Percentiles rank a stretch among this genome's conserved stretches.
Conservation (phyloP, 306 rosid species). For the Crataegus laevigata region DNA sequence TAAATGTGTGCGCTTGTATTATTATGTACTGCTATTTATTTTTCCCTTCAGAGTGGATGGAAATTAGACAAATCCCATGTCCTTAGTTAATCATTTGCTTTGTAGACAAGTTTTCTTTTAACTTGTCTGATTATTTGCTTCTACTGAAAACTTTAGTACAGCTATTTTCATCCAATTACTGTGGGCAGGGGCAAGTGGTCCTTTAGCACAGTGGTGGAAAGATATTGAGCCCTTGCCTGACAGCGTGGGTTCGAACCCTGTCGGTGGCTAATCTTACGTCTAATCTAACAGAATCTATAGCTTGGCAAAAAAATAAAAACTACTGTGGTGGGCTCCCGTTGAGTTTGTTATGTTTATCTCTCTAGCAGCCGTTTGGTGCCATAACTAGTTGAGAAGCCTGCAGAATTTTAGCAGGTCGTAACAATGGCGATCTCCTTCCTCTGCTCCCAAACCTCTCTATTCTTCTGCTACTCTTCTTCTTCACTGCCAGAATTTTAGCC, state of each 20-base stretch:
- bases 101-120: background rate
- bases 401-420: constrained; percentile 3
- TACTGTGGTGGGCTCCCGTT: background rate
- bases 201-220: too few relatives aligned
- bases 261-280: too few relatives aligned
- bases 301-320: too few relatives aligned
- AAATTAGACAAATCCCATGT: background rate
- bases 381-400: background rate
- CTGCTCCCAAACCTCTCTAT: constrained; percentile 14
- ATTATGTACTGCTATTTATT: background rate
- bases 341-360: background rate
- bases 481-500: constrained; percentile 9
- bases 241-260: too few relatives aligned
- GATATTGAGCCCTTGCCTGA: too few relatives aligned
- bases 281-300: too few relatives aligned
- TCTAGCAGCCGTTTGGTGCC: background rate
- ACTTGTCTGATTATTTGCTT: background rate
- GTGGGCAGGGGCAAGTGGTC: background rate
- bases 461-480: constrained; percentile 19
- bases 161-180: background rate
- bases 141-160: background rate
- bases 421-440: constrained; percentile 40
- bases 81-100: background rate
- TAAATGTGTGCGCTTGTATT: background rate
- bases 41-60: background rate